Evolutionary conservation across 805 yeast species (phyloP).

Genomic region (Cyberlindnera sargentensis): DNA sequence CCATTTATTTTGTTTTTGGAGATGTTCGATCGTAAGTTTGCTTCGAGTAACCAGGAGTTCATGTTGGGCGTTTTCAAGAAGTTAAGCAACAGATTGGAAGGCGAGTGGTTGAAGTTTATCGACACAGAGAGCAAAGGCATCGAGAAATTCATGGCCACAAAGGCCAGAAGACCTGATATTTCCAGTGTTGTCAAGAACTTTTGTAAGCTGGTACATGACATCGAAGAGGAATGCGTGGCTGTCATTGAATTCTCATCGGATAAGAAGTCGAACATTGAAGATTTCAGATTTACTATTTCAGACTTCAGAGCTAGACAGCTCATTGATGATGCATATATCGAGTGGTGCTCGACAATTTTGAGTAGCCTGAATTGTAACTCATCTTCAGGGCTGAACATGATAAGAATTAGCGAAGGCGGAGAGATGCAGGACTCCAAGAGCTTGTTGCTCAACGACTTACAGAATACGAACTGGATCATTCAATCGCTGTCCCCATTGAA

Average conservation of each 20-base stretch:
- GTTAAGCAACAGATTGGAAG: slow-evolving; percentile 41
- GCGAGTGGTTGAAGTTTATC: slow-evolving; percentile 54
- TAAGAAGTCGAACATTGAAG: neutral
- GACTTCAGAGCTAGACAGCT: slow-evolving; percentile 18
- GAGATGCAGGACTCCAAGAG: slow-evolving; percentile 30
- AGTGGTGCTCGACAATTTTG: slow-evolving; percentile 24
- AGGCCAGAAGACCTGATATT: slow-evolving; percentile 34
- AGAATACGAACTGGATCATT: slow-evolving; percentile 46
- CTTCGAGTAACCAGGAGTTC: slow-evolving; percentile 59
- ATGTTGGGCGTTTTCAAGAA: slow-evolving; percentile 43
- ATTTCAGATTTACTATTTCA: neutral
- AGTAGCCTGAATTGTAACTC: slow-evolving; percentile 22
- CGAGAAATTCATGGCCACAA: slow-evolving; percentile 29
- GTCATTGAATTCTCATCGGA: slow-evolving; percentile 10
- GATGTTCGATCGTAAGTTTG: slow-evolving; percentile 27
- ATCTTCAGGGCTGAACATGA: slow-evolving; percentile 8
- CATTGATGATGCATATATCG: slow-evolving; percentile 25
- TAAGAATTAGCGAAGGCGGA: slow-evolving; percentile 13
- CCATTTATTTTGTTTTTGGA: slow-evolving; percentile 37
- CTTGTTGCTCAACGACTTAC: slow-evolving; percentile 39
- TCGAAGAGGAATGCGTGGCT: slow-evolving; percentile 24
- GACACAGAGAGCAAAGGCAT: slow-evolving; percentile 44
- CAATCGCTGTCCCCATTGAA: slow-evolving; percentile 31
- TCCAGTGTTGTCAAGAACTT: slow-evolving; percentile 39
- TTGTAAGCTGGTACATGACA: slow-evolving; percentile 37